Base-by-base conservation (phyloP, 495 filamentous ascomycete genomes). In the Penicillium riverlandense region DNA sequence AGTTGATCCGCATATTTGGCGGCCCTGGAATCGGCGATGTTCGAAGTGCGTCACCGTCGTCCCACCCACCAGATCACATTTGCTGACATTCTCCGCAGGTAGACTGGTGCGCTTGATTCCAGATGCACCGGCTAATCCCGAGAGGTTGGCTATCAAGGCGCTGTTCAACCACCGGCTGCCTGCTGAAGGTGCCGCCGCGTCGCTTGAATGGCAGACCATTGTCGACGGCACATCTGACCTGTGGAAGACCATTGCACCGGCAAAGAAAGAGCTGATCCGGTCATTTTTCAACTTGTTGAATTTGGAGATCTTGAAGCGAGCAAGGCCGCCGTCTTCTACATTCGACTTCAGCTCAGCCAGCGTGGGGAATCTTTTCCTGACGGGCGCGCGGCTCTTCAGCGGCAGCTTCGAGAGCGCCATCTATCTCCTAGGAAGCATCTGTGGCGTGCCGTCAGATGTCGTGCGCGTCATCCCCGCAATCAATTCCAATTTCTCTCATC, bases 361-460 rank as follows among this genome's bases (percentile, higher is more conserved):
- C 41, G 84, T 95, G n/a, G 91, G 91, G 13, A 97, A 97, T 59
- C 65, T 97, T 28, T 97, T 97, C 63, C 65, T 97, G 41, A 95
- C 92, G 8, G 77, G 88, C 16, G 86, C 85, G 3, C 77, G 88
- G 0, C 74, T 92, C 31, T 90, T 91, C 59, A 83, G 84, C 6
- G 88, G 88, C 29, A 84, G 81, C 29, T 84, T 91, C 43, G 86
- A 90, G 55, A 82, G 80, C 34, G 86, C 84, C 32, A 88, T 94
- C 43, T 92, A 88, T 56, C 74, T 92, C 4, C 75, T 92, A 7
- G 80, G 82, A 33, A 84, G 80, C 49, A 90, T 96, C 56, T 90
- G 88, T 44, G 77, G 76, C 29, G 83, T 96, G 12, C 83, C 89
- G 0, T 67, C 77, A 6, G 76, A 82, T 42, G 48, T 66, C 7